Base-by-base conservation (phyloP, 192 early-diverging fungal species). In the Oehlia diaphana region DNA sequence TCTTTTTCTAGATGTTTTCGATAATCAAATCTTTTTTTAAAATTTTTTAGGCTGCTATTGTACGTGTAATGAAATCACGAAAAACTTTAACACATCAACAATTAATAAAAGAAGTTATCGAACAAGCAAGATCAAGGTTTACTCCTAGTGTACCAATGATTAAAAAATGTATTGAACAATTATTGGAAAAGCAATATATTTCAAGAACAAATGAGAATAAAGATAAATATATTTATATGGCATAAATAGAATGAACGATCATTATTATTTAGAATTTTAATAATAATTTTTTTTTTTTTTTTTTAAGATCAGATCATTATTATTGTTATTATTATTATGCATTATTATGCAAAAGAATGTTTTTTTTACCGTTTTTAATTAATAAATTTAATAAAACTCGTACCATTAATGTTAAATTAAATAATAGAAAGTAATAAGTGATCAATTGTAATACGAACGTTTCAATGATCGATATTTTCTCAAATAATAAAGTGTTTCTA, bases 121-220 rank as follows among this genome's bases (percentile, higher is more conserved):
- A 88, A 44, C 93, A 91, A 66, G 84, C 92, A 16, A 92, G 88
- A 73, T 79, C 87, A 28, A 86, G 92, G 62, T 96, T 96, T 81
- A 66, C 83, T 12, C 94, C 95, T 13, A 86, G 79, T 39, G 88
- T 96, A 39, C 82, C 90, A 2, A 83, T 93, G 81, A 94, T 96
- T 81, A 96, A 96, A 75, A 93, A 93, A 79, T 91, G 92, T 74
- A 93, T 96, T 64, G 95, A 96, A 86, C 88, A 91, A 76, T 83
- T 96, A 67, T 90, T 96, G 81, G 89, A 96, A 61, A 95, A 94
- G 79, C 92, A 94, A 82, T 96, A 94, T 82, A 87, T 94, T 74
- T 90, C 90, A 50, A 81, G 93, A 31, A 83, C 79, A 35, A 83
- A 85, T 33, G 89, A 90, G 14, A 82, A 88, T 68, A 74, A 83